Evolutionary conservation across 139 green algal genomes (phyloP).

Genomic region (Tetradesmus lagerheimii): DNA sequence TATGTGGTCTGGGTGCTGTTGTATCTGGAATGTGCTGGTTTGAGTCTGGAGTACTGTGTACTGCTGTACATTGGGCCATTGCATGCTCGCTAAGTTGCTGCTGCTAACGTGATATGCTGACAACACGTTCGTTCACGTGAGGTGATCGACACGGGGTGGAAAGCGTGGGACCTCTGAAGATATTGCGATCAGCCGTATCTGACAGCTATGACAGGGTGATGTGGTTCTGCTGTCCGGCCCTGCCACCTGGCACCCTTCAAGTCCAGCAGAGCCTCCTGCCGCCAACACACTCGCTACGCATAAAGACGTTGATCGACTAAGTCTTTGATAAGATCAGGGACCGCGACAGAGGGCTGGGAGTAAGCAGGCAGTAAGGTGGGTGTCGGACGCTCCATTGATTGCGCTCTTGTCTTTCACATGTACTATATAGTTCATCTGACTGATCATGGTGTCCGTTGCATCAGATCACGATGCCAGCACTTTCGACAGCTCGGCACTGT

Average conservation of each 20-base stretch:
- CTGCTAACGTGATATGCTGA: too few relatives aligned
- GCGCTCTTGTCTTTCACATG: background rate
- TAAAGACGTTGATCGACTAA: too few relatives aligned
- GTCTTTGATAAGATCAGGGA: background rate
- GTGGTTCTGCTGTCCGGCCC: background rate
- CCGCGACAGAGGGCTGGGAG: background rate
- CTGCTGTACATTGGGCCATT: too few relatives aligned
- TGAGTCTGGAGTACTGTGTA: too few relatives aligned
- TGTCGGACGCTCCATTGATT: background rate
- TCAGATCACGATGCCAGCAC: background rate
- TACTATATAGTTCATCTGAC: background rate
- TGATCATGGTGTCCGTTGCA: background rate
- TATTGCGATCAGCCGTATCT: background rate
- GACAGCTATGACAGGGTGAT: background rate
- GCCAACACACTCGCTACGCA: background rate
- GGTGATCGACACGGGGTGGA: too few relatives aligned
- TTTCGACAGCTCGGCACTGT: constrained; percentile 1
- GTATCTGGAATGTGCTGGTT: too few relatives aligned
- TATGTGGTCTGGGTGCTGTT: too few relatives aligned
- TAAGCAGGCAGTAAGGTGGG: background rate
- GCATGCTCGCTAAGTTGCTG: too few relatives aligned
- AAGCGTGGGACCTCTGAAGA: too few relatives aligned
- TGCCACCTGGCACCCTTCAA: background rate
- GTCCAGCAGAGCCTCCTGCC: background rate
- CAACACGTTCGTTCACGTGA: too few relatives aligned